phyloP scores from a whole-genome alignment of 2,329 filamentous ascomycete genomes.

The Tolypocladium nubicola region DNA sequence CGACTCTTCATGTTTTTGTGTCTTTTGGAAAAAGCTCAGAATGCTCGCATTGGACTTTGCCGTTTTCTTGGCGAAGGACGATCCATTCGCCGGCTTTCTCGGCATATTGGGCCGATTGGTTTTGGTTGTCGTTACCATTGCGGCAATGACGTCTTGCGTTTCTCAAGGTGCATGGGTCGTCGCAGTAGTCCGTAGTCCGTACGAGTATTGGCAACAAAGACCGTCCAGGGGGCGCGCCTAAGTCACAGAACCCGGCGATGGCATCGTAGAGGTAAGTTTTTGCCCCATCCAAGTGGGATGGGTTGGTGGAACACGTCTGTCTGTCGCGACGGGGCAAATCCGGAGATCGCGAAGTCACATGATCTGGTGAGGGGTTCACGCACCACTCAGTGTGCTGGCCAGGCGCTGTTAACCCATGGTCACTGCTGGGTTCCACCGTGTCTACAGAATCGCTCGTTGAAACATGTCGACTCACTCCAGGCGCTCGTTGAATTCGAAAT shows the following conservation, averaged over 20 bases:
- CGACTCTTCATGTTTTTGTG: slow-evolving; percentile 45
- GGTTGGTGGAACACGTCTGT: slow-evolving; percentile 1
- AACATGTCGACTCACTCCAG: too few species aligned
- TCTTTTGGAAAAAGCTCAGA: slow-evolving; percentile 65
- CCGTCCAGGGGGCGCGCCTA: background rate
- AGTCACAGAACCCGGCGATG: background rate
- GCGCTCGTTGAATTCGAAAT: background rate
- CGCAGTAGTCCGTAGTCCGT: too few species aligned
- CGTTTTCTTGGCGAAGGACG: slow-evolving; percentile 21
- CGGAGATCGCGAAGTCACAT: slow-evolving; percentile 21
- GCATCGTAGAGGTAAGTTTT: background rate
- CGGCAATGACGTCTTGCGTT: slow-evolving; percentile 4
- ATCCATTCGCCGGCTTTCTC: slow-evolving; percentile 15
- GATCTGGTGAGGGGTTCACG: slow-evolving; percentile 3
- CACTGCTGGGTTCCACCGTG: too few species aligned
- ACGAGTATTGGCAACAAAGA: background rate
- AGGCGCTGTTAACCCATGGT: background rate
- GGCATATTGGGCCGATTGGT: slow-evolving; percentile 19
- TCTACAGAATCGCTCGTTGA: background rate
- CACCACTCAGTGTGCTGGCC: background rate
- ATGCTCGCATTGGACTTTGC: slow-evolving; percentile 52
- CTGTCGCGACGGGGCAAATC: slow-evolving; percentile 6
- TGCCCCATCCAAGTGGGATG: background rate
- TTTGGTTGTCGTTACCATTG: slow-evolving; percentile 25
- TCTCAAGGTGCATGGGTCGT: background rate